Base-by-base conservation (phyloP, 2,329 filamentous ascomycete species). In the Calonectria hawksworthii region DNA sequence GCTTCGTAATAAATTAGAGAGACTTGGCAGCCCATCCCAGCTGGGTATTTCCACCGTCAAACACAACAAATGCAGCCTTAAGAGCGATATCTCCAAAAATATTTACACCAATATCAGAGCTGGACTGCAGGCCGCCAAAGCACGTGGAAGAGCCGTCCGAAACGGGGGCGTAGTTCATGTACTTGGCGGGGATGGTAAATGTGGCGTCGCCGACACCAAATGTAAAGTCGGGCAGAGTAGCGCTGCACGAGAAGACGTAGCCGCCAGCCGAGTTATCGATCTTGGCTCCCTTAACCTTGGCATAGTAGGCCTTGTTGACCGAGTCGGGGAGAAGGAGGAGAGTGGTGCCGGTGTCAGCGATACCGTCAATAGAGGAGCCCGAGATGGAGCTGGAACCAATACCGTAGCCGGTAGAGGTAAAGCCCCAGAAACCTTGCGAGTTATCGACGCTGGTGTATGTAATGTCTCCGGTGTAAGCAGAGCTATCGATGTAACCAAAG, bases 81-180 rank as follows among this genome's bases (percentile, higher is more conserved):
- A 92, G 90, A 75, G 92, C 89, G 77, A 92, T 88, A 74, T 91
- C 90, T n/a, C 91, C 91, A 80, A 90, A 92, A 80, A 95, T 93
- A 83, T 93, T 91, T 30, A 89, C 86, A 7, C 66, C 73, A 3
- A 79, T 68, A 6, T 73, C 74, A 18, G 70, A 70, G 64, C 90
- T 92, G 30, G 90, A 87, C 85, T 95, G 93, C 21, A 95, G 85
- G 77, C 93, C 93, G 70, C 93, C 93, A 76, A 93, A 94, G 86
- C 93, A 95, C 4, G 26, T 75, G 13, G 59, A 51, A 2, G 61
- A 44, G 28, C 68, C 41, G 26, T 61, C 34, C 6, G 36, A 34
- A 13, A 51, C 14, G 7, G 30, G 30, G 7, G 89, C 87, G 76
- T 92, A 93, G 76, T 88, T 89, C 80, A 92, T 88, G 63, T 89